Percentiles rank a stretch among this genome's conserved stretches.
phyloP scores from a whole-genome alignment of 352 stramenopile species.

The Pythium dissimile region DNA sequence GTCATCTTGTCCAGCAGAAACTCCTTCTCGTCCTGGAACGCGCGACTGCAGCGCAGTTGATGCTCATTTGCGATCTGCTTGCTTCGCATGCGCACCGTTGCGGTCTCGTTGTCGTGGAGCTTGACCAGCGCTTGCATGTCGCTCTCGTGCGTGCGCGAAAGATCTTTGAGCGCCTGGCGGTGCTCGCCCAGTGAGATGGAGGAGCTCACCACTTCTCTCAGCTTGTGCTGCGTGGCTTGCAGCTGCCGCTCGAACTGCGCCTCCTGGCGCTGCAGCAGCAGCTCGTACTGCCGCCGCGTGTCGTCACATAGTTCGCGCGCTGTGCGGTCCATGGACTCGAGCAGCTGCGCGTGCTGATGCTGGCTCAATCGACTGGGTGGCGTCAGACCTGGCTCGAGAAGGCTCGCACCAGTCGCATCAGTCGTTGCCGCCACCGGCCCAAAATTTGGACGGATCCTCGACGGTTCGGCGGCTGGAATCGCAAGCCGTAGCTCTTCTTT shows the following conservation, averaged over 20 bases:
- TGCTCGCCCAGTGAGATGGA: slow-evolving; percentile 55
- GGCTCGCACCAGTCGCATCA: too few species aligned
- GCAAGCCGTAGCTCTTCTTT: too few species aligned
- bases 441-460: too few species aligned
- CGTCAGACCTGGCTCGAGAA: too few species aligned
- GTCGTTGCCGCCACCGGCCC: too few species aligned
- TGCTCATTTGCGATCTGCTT: slow-evolving; percentile 27
- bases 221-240: slow-evolving; percentile 31
- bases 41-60: slow-evolving; percentile 11
- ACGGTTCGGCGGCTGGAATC: too few species aligned
- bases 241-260: slow-evolving; percentile 40
- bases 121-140: slow-evolving; percentile 24
- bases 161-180: slow-evolving; percentile 32
- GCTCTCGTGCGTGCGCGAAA: slow-evolving; percentile 18
- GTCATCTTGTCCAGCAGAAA: slow-evolving; percentile 29
- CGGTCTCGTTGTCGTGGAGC: slow-evolving; percentile 26
- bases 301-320: slow-evolving; percentile 48
- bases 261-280: slow-evolving; percentile 41
- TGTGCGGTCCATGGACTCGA: slow-evolving; percentile 37
- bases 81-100: slow-evolving; percentile 22
- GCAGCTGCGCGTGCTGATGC: slow-evolving; percentile 4
- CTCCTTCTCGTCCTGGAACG: slow-evolving; percentile 26
- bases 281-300: slow-evolving; percentile 51
- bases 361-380: too few species aligned
- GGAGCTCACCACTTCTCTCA: slow-evolving; percentile 41